Base-by-base conservation (phyloP, 1,284 basidiomycete species). In the Entoloma clypeatum region DNA sequence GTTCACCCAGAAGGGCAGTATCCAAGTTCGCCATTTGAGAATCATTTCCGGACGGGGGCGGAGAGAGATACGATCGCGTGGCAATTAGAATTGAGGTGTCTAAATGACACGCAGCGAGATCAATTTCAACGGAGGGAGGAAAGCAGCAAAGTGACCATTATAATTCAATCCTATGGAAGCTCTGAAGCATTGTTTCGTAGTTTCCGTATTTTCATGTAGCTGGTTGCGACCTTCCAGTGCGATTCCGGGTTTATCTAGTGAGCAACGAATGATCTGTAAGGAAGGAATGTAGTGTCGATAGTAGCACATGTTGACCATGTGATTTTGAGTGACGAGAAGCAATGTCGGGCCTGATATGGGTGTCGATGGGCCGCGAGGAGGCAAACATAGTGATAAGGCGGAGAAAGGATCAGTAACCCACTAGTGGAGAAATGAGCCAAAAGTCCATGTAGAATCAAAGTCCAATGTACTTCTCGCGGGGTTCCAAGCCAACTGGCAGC, bases 131-230 rank as follows among this genome's bases (percentile, higher is more conserved):
- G 4, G 21, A 23, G n/a, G 27, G 13, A 41, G 9, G 8, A 27
- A 28, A 22, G 17, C 30, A 18, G 14, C 24, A 16, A 10, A 26
- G 23, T 41, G 49, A 81, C 86, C 82, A 54, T 77, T 72, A 50
- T 84, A 86, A 27, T 68, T 68, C 28, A 83, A 54, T 4, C 79
- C 79, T 44, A 89, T 76, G 6, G 80, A 69, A 11, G 84, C 85
- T 43, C 68, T 64, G 8, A 69, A 59, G 50, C 85, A 87, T 11
- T 73, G 50, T 48, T 62, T 68, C 25, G 70, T 57, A 22, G 45
- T 68, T n/a, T 69, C 67, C 4, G 66, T 55, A 30, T 68, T 64
- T 36, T 69, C 61, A 11, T 61, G 49, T 3, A 56, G 44, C 29
- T 63, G 60, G 22, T 60, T 44, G 17, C 62, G 60, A 23, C 54